Conservation (phyloP, 345 rosid species). For the Noccaea caerulescens region DNA sequence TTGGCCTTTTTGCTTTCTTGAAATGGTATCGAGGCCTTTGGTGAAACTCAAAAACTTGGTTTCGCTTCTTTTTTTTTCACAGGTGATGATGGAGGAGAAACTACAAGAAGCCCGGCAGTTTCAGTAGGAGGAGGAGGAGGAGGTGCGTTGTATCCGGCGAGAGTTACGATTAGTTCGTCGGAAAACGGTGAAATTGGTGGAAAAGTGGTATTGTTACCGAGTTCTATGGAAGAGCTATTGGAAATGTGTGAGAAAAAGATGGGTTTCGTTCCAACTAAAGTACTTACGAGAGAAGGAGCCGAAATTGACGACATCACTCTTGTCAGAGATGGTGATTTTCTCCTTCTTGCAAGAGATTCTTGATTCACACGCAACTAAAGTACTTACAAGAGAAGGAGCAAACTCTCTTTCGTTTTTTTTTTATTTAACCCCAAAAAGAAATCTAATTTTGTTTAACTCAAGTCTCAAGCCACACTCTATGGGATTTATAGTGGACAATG, state of each 20-base stretch:
- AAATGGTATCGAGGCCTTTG: neutral
- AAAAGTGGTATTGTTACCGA: conserved; percentile 65
- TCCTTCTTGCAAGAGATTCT: conserved; percentile 54
- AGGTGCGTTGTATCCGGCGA: conserved; percentile 35
- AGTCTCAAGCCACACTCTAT: no score
- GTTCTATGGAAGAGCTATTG: conserved; percentile 62
- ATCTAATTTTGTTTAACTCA: neutral
- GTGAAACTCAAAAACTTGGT: neutral
- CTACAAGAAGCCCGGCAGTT: conserved; percentile 8
- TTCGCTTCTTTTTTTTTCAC: neutral
- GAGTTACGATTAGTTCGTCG: conserved; percentile 67
- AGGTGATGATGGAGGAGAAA: conserved; percentile 41
- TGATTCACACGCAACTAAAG: conserved; percentile 29
- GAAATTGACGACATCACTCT: conserved; percentile 74
- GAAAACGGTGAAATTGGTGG: conserved; percentile 50
- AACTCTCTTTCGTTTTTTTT: neutral
- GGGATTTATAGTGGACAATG: neutral
- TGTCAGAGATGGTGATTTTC: conserved; percentile 82
- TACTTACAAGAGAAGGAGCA: no score
- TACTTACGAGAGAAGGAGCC: conserved; percentile 65
- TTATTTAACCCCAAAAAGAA: neutral
- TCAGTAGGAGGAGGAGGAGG: conserved; percentile 14
- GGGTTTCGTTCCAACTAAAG: conserved; percentile 52
- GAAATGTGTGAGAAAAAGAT: conserved; percentile 56
- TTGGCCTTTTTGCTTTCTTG: neutral